Evolutionary conservation across 768 basidiomycete genomes (phyloP).

Genomic region (Auriscalpium microsporum): DNA sequence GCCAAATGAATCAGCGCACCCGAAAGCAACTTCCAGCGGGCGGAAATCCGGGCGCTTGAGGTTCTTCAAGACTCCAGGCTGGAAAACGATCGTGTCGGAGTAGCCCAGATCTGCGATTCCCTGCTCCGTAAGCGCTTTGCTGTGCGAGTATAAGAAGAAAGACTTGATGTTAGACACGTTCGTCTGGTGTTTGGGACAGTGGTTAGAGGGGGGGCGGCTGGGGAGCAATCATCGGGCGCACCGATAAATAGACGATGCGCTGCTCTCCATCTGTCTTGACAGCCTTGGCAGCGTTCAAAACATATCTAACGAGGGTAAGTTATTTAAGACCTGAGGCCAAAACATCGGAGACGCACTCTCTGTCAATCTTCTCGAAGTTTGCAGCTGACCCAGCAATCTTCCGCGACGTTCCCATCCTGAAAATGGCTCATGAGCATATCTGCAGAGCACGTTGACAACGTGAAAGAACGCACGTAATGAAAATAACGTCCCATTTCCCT

Average conservation of each 20-base stretch:
- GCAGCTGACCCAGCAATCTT: constrained; percentile 52
- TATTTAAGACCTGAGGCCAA: neutral
- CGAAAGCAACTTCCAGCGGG: constrained; percentile 31
- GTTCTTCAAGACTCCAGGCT: constrained; percentile 46
- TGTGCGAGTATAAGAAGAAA: constrained; percentile 47
- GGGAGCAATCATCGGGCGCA: constrained; percentile 21
- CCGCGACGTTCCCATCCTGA: constrained; percentile 56
- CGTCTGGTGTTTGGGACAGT: constrained; percentile 14
- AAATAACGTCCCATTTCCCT: constrained; percentile 65
- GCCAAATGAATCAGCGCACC: constrained; percentile 26
- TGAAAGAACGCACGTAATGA: constrained; percentile 46
- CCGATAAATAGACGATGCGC: constrained; percentile 63
- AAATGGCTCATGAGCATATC: neutral
- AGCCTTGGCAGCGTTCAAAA: constrained; percentile 57
- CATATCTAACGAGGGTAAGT: constrained; percentile 39
- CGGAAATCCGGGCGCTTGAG: constrained; percentile 36
- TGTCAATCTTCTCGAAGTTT: constrained; percentile 68
- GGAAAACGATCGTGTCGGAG: constrained; percentile 58
- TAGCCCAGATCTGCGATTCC: constrained; percentile 64
- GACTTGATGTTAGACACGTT: constrained; percentile 40
- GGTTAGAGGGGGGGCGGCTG: neutral
- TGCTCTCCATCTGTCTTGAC: constrained; percentile 44
- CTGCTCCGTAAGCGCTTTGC: constrained; percentile 70
- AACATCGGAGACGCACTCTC: constrained; percentile 38
- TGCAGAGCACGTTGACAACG: neutral